Percentiles rank a stretch among this genome's conserved stretches.
Conservation (phyloP, 306 rosid species). For the Psophocarpus tetragonolobus region DNA sequence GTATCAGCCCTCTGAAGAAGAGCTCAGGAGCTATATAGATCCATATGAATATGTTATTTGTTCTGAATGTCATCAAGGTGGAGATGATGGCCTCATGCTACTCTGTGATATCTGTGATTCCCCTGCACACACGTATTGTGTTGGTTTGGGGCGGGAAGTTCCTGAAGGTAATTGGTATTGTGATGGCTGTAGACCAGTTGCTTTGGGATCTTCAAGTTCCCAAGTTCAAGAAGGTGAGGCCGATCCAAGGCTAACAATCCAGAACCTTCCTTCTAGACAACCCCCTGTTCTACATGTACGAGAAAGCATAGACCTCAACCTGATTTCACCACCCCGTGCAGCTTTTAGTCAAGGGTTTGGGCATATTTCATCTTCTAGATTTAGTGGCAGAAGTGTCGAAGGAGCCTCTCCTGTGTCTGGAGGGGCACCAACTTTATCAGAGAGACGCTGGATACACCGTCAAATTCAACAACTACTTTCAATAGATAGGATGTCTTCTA, state of each 20-base stretch:
- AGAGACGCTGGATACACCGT: slow-evolving; percentile 78
- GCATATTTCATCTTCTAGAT: slow-evolving; percentile 64
- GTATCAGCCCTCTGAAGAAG: slow-evolving; percentile 98
- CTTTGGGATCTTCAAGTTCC: slow-evolving; percentile 75
- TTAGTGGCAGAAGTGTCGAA: slow-evolving; percentile 54
- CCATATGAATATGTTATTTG: slow-evolving; percentile 90
- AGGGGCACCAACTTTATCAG: slow-evolving; percentile 82
- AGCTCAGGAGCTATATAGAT: slow-evolving; percentile 91
- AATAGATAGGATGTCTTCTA: slow-evolving; percentile 49
- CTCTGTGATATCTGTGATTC: slow-evolving; percentile 96
- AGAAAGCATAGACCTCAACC: slow-evolving; percentile 81
- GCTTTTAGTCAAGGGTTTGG: slow-evolving; percentile 59
- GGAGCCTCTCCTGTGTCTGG: slow-evolving; percentile 68
- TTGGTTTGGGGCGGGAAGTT: slow-evolving; percentile 89
- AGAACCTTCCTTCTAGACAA: slow-evolving; percentile 51
- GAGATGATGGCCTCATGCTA: slow-evolving; percentile 89
- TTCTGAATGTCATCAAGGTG: slow-evolving; percentile 91
- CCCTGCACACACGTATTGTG: slow-evolving; percentile 95
- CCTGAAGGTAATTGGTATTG: slow-evolving; percentile 98
- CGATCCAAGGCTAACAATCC: slow-evolving; percentile 56
- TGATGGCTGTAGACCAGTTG: slow-evolving; percentile 74
- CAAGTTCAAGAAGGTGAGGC: slow-evolving; percentile 57
- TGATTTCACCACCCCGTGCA: slow-evolving; percentile 60
- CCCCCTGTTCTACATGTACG: slow-evolving; percentile 44
- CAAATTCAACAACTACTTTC: slow-evolving; percentile 74